A percentile compares a stretch with the other conserved stretches of the same genome.
These are phyloP conservation scores for Boletus rubropictus DNA, from an alignment of 768 basidiomycete genomes.

Conservation along the genomic window DNA sequence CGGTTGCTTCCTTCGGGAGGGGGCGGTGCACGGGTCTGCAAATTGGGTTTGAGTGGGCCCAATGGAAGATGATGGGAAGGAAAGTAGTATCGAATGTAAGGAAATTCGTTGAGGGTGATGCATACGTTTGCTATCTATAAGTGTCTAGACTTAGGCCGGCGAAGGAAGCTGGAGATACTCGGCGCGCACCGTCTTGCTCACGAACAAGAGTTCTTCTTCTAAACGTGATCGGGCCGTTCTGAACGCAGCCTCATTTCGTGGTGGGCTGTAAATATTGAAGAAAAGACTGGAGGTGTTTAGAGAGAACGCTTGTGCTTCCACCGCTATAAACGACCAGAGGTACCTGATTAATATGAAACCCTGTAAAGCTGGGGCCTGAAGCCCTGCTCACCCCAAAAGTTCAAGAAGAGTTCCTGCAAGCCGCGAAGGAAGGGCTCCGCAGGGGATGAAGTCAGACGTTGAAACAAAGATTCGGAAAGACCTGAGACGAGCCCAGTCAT, in stretches of 20 bases:
- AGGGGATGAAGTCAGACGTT: slow-evolving; percentile 65
- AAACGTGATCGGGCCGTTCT: slow-evolving; percentile 66
- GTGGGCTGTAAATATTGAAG: slow-evolving; percentile 86
- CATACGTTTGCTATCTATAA: slow-evolving; percentile 80
- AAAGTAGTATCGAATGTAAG: slow-evolving; percentile 88
- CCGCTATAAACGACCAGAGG: slow-evolving; percentile 42
- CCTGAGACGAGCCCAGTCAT: slow-evolving; percentile 39
- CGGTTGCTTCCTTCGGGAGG: slow-evolving; percentile 58
- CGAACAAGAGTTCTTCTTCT: slow-evolving; percentile 81
- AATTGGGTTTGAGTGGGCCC: slow-evolving; percentile 70
- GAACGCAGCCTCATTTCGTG: slow-evolving; percentile 61
- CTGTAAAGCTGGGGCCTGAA: neutral
- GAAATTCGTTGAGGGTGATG: slow-evolving; percentile 86
- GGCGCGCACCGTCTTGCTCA: slow-evolving; percentile 53
- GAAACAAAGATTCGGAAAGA: slow-evolving; percentile 70
- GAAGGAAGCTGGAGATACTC: neutral
- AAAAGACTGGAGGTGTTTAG: slow-evolving; percentile 73
- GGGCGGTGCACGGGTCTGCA: slow-evolving; percentile 58
- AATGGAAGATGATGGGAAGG: slow-evolving; percentile 79
- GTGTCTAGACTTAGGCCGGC: slow-evolving; percentile 1
- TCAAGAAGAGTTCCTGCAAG: slow-evolving; percentile 83
- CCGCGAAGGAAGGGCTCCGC: slow-evolving; percentile 73
- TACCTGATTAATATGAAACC: slow-evolving; percentile 7
- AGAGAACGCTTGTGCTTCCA: slow-evolving; percentile 83
- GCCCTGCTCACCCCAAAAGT: slow-evolving; percentile 79